Base-by-base conservation (phyloP, 2,329 filamentous ascomycete species). In the Sphaerulina vaccinii region DNA sequence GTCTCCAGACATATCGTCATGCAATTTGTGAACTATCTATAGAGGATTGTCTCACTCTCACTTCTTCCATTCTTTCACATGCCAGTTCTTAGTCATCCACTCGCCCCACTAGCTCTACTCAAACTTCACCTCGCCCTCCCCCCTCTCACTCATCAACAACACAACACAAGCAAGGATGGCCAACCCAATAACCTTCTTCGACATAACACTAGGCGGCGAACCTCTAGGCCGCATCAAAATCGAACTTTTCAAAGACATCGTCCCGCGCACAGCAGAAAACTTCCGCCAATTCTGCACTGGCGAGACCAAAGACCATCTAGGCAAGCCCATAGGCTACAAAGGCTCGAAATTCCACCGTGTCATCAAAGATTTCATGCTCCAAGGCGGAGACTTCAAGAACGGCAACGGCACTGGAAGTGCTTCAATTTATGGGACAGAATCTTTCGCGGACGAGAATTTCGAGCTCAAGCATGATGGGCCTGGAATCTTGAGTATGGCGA, bases 231-330 rank as follows among this genome's bases (percentile, higher is more conserved):
- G 90, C 52, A 84, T 96, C 66, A 91, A 88, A 60, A 90, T 96
- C 70, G 89, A 96, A 73, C 83, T 99, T 56, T 96, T 93, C 77
- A 84, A 85, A 55, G 81, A 95, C 72, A 78, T 87, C 18, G 87
- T 90, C 0, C 67, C 67, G 2, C 86, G 85, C 65, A 97, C 93
- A 7, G 89, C 90, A 23, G 93, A 97, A 44, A 97, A 97, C 76
- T 97, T 99, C 71, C 88, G 91, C 40, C 90, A 95, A 68, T 96
- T 96, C 75, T 96, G 91, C 75, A 97, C 92, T 0, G 93, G 93
- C 63, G 92, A 97, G 76, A 85, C 81, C 60, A 95, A 90, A 74
- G 88, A 88, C 67, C 71, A 81, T 44, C 80, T 83, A 8, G 89
- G 90, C 27, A 79, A 84, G 57, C 87, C 91, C 0, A 88, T 95